These are phyloP conservation scores for Yamadazyma phyllophila DNA, from an alignment of 805 yeast species.

Conservation along the genomic window DNA sequence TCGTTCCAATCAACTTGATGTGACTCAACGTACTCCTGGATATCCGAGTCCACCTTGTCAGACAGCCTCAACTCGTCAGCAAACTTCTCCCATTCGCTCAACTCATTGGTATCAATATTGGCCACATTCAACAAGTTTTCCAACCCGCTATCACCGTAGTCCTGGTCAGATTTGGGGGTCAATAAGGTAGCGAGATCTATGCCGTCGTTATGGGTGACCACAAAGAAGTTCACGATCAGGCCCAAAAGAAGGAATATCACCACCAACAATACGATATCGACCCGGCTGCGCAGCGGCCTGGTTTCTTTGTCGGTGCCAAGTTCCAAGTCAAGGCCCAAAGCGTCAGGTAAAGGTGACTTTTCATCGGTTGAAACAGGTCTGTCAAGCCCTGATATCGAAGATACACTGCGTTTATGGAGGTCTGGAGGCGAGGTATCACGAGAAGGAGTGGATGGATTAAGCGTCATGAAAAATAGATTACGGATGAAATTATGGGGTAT, in stretches of 20 bases:
- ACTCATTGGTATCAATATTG: slow-evolving; percentile 7
- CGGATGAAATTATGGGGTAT: not conserved
- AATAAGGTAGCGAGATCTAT: not conserved
- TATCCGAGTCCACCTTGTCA: not conserved
- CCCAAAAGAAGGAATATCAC: slow-evolving; percentile 10
- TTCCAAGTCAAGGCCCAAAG: not conserved
- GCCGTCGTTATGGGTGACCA: slow-evolving; percentile 3
- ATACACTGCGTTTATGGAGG: slow-evolving; percentile 14
- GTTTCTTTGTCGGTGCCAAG: not conserved
- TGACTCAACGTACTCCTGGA: too few species aligned
- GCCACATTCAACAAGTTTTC: slow-evolving; percentile 10
- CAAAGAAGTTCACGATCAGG: slow-evolving; percentile 8
- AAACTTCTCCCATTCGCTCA: slow-evolving; percentile 15
- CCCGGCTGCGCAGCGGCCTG: not conserved
- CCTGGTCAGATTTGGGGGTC: not conserved
- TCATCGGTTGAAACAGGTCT: not conserved
- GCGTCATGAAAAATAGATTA: too few species aligned
- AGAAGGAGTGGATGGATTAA: too few species aligned
- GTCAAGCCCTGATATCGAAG: slow-evolving; percentile 2
- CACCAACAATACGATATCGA: slow-evolving; percentile 6
- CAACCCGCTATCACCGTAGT: not conserved
- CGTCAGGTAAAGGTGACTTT: not conserved
- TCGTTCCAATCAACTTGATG: not conserved
- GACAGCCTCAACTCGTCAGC: slow-evolving; percentile 2
- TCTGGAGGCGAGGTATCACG: not conserved